These are phyloP conservation scores for Galerina marginata DNA, from an alignment of 768 basidiomycete genomes.

Conservation along the genomic window DNA sequence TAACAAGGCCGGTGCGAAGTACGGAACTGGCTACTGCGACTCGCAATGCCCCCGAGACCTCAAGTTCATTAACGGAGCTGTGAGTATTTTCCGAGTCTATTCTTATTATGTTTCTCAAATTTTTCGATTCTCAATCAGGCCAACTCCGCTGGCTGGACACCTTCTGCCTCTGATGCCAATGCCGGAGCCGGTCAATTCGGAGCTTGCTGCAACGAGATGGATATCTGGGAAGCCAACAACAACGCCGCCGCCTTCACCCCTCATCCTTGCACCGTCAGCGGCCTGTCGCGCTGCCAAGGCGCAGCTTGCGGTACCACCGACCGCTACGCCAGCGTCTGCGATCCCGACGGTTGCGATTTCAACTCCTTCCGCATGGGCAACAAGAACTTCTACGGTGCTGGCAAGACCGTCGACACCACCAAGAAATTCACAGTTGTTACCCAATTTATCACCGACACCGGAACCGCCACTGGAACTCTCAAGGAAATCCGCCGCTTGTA, in stretches of 20 bases:
- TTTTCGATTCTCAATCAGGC: background rate
- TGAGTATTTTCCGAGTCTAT: conserved; percentile 21
- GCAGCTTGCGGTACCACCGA: background rate
- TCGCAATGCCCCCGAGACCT: conserved; percentile 59
- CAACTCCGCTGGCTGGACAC: conserved; percentile 5
- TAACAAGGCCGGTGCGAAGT: conserved; percentile 61
- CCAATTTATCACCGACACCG: conserved; percentile 11
- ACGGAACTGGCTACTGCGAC: conserved; percentile 41
- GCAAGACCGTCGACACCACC: conserved; percentile 3
- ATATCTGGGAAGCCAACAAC: conserved; percentile 11
- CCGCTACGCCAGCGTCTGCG: background rate
- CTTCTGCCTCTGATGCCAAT: conserved; percentile 4
- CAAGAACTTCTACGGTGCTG: conserved; percentile 4
- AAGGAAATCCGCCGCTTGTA: conserved; percentile 1
- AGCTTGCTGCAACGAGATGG: conserved; percentile 16
- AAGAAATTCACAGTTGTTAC: conserved; percentile 2
- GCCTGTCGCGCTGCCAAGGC: background rate
- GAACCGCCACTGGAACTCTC: conserved; percentile 1
- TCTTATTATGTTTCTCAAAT: too few relatives aligned
- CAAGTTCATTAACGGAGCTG: conserved; percentile 62
- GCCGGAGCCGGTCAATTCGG: conserved; percentile 6
- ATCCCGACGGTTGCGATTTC: conserved; percentile 8
- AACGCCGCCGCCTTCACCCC: conserved; percentile 3
- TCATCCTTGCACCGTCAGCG: conserved; percentile 1
- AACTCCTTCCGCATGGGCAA: conserved; percentile 12